Conservation (phyloP, 1,139 yeast genomes). For the Scheffersomyces cryptocercus region DNA sequence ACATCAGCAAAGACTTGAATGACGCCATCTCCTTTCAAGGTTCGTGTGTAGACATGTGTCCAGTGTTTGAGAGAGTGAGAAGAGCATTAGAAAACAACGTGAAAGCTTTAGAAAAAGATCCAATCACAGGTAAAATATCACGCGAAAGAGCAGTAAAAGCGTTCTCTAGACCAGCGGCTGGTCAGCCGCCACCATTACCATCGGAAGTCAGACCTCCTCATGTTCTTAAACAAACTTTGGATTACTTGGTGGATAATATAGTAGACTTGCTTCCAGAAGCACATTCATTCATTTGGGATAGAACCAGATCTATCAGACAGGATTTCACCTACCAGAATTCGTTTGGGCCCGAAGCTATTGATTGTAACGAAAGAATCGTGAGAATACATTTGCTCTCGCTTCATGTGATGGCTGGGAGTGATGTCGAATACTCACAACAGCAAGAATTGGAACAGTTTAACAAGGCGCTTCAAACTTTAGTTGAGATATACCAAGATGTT, state of each 20-base stretch:
- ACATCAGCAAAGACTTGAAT: slow-evolving; percentile 72
- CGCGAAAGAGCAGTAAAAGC: slow-evolving; percentile 77
- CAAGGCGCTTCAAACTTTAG: slow-evolving; percentile 84
- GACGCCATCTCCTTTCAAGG: slow-evolving; percentile 91
- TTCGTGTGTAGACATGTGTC: slow-evolving; percentile 92
- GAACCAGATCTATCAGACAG: slow-evolving; percentile 96
- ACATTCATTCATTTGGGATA: slow-evolving; percentile 95
- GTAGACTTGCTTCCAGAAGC: slow-evolving; percentile 74
- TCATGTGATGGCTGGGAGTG: slow-evolving; percentile 82
- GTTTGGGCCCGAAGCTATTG: slow-evolving; percentile 90
- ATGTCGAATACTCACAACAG: slow-evolving; percentile 84
- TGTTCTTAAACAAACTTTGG: slow-evolving; percentile 62
- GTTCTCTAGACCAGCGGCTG: slow-evolving; percentile 96
- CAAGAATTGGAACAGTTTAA: slow-evolving; percentile 95
- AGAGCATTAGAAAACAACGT: slow-evolving; percentile 89
- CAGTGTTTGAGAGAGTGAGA: slow-evolving; percentile 86
- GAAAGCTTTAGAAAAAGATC: slow-evolving; percentile 73
- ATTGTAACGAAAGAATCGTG: slow-evolving; percentile 89
- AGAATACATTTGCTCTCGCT: slow-evolving; percentile 80
- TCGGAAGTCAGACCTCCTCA: slow-evolving; percentile 96
- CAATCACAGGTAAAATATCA: slow-evolving; percentile 62
- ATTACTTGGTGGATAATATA: slow-evolving; percentile 66
- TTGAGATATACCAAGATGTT: slow-evolving; percentile 84
- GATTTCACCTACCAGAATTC: slow-evolving; percentile 96
- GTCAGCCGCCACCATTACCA: slow-evolving; percentile 97